phyloP scores from a whole-genome alignment of 495 filamentous ascomycete species.

The Clavariopsis aquatica region DNA sequence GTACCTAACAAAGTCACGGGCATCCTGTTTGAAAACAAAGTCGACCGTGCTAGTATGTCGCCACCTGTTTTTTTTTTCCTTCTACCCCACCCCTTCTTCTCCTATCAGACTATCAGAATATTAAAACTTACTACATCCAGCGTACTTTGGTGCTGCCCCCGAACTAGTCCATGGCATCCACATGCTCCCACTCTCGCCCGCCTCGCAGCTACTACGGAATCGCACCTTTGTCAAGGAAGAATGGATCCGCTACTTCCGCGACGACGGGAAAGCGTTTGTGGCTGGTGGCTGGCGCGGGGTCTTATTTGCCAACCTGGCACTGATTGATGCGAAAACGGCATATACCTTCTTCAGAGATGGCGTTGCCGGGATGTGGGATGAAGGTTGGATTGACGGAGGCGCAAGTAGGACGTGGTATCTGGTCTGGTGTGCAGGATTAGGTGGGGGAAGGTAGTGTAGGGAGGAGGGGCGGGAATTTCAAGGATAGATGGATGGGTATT shows the following conservation, averaged over 20 bases:
- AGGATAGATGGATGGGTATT: not conserved
- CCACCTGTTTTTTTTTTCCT: not conserved
- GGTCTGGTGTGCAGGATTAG: constrained; percentile 68
- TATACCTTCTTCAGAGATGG: constrained; percentile 72
- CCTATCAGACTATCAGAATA: too few relatives aligned
- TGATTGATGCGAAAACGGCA: constrained; percentile 67
- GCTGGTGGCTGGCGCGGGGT: constrained; percentile 83
- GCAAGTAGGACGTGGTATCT: constrained; percentile 87
- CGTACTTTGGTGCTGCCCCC: constrained; percentile 79
- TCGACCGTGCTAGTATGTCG: constrained; percentile 70
- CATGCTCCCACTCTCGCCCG: constrained; percentile 85
- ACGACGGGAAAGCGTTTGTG: constrained; percentile 55
- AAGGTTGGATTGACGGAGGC: constrained; percentile 75
- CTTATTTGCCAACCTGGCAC: constrained; percentile 76
- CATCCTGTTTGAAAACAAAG: constrained; percentile 95
- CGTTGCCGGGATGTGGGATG: constrained; percentile 58
- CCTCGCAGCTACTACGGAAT: constrained; percentile 64
- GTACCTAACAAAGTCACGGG: constrained; percentile 83
- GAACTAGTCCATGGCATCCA: constrained; percentile 93
- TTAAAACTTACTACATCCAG: not conserved
- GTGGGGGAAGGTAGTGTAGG: constrained; percentile 17
- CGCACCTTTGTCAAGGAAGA: constrained; percentile 74
- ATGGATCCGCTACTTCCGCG: constrained; percentile 75
- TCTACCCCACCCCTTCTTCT: constrained; percentile 1
- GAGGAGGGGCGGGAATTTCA: not conserved